Percentiles rank a stretch among this genome's conserved stretches.
phyloP scores from a whole-genome alignment of 768 basidiomycete genomes.

The Naematelia aurantialba region DNA sequence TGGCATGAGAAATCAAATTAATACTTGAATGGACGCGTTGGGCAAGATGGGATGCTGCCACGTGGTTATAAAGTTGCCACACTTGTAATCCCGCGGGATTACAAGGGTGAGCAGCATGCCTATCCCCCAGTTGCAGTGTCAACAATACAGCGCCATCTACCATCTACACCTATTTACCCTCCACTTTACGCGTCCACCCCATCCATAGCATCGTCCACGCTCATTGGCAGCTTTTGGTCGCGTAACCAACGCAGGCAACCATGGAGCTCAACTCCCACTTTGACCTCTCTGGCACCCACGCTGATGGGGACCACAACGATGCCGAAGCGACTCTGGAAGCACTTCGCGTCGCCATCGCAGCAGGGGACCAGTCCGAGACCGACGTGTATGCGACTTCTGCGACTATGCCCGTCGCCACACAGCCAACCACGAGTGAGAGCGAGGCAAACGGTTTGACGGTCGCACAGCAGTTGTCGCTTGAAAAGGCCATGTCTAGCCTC shows the following conservation, averaged over 20 bases:
- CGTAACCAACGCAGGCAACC: neutral
- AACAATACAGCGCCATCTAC: neutral
- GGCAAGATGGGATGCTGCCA: neutral
- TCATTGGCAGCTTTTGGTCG: too few relatives aligned
- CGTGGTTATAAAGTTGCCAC: neutral
- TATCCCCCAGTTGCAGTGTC: neutral
- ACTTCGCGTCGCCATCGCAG: conserved; percentile 27
- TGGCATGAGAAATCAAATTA: neutral
- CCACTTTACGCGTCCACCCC: conserved; percentile 28
- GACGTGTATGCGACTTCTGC: neutral
- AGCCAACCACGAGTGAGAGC: neutral
- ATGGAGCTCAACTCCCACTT: neutral
- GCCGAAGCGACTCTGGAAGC: conserved; percentile 34
- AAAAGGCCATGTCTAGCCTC: conserved; percentile 10
- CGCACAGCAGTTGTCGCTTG: conserved; percentile 5
- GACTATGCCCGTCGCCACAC: neutral
- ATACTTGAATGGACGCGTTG: neutral
- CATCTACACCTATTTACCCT: conserved; percentile 10
- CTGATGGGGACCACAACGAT: conserved; percentile 6
- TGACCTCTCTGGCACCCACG: neutral
- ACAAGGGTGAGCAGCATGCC: too few relatives aligned
- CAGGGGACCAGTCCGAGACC: neutral
- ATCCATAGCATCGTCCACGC: too few relatives aligned
- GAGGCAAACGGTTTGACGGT: neutral
- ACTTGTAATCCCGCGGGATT: neutral